Percentiles rank a stretch among this genome's conserved stretches.
phyloP scores from a whole-genome alignment of 352 stramenopile genomes.

The Phytophthora sp. region DNA sequence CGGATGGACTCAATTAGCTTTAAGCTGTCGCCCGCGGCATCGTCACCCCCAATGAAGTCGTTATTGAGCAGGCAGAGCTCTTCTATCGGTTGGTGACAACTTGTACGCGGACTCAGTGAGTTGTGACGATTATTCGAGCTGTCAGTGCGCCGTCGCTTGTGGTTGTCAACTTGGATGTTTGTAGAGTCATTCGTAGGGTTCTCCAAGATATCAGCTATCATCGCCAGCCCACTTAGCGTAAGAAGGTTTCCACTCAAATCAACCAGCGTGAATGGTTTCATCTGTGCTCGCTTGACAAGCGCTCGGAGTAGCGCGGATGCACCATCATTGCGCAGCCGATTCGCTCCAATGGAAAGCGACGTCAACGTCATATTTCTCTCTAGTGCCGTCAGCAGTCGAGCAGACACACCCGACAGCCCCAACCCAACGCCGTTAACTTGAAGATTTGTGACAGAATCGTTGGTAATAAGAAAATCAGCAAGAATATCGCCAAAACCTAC shows the following conservation, averaged over 20 bases:
- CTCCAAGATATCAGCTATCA: conserved; percentile 48
- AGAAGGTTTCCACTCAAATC: conserved; percentile 84
- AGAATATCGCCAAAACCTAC: conserved; percentile 69
- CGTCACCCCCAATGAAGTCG: conserved; percentile 42
- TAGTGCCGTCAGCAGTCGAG: conserved; percentile 52
- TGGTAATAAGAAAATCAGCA: conserved; percentile 66
- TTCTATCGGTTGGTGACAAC: conserved; percentile 29
- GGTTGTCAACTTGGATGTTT: too few relatives aligned
- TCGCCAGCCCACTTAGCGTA: conserved; percentile 51
- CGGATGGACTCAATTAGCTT: conserved; percentile 37
- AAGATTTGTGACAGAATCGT: conserved; percentile 53
- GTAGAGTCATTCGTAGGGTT: neutral
- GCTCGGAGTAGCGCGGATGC: conserved; percentile 52
- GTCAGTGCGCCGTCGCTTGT: conserved; percentile 41
- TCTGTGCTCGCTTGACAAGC: conserved; percentile 48
- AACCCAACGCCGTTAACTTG: conserved; percentile 74
- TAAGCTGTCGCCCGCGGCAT: conserved; percentile 28
- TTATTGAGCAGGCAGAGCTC: conserved; percentile 80
- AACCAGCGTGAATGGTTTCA: conserved; percentile 48
- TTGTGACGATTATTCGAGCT: conserved; percentile 8
- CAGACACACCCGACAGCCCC: conserved; percentile 53
- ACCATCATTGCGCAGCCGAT: conserved; percentile 70
- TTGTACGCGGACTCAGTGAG: neutral
- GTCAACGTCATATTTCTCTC: conserved; percentile 51
- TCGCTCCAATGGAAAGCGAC: conserved; percentile 66